phyloP scores from a whole-genome alignment of 78 protist genomes.

The Creolimax fragrantissima region DNA sequence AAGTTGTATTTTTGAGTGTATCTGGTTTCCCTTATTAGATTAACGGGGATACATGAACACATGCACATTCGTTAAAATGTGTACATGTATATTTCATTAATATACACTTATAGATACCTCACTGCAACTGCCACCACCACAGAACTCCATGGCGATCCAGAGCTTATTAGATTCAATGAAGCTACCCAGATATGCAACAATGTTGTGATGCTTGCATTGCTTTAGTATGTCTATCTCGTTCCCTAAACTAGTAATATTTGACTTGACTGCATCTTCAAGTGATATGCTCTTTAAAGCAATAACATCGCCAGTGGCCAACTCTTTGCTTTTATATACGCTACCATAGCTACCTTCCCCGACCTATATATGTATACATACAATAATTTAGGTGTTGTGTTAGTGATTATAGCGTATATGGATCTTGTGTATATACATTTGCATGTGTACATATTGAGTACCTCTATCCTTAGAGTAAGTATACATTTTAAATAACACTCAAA shows the following conservation, averaged over 20 bases:
- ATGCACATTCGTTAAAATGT: not conserved
- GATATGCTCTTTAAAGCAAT: constrained; percentile 90
- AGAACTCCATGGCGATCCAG: constrained; percentile 63
- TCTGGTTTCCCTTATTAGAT: not conserved
- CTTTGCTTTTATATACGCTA: constrained; percentile 59
- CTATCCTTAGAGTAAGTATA: not conserved
- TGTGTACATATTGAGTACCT: not conserved
- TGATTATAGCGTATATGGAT: not conserved
- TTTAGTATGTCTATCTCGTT: constrained; percentile 64
- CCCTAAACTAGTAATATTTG: constrained; percentile 87
- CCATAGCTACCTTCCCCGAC: constrained; percentile 32
- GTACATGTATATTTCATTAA: not conserved
- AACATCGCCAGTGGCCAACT: constrained; percentile 37
- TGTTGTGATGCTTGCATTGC: constrained; percentile 60
- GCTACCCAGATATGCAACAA: constrained; percentile 68
- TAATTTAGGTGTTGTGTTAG: not conserved
- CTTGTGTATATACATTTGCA: not conserved
- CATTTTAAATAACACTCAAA: not conserved
- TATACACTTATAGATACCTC: not conserved
- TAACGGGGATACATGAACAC: not conserved
- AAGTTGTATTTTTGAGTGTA: not conserved
- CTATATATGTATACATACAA: not conserved
- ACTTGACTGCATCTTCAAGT: constrained; percentile 81
- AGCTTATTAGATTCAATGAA: constrained; percentile 61
- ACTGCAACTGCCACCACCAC: constrained; percentile 74